Conservation (phyloP, 1,284 basidiomycete genomes). For the Cryptococcus sp. region DNA sequence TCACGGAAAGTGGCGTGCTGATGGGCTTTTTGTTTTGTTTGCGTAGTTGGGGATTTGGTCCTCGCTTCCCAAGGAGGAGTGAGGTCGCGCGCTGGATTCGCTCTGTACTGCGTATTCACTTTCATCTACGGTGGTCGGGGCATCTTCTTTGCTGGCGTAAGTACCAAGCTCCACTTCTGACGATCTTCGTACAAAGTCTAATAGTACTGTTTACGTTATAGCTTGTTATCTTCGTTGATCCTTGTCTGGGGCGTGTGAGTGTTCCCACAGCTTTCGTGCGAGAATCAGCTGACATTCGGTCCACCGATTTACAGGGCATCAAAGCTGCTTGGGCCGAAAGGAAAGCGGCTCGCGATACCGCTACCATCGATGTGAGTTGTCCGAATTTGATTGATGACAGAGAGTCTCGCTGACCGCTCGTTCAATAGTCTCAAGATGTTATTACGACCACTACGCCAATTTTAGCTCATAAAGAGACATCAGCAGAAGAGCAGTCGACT, state of each 20-base stretch:
- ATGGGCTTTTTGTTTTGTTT: not conserved
- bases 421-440: too few relatives aligned
- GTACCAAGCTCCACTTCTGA: constrained; percentile 1
- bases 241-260: constrained; percentile 17
- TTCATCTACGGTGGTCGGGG: constrained; percentile 32
- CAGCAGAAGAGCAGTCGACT: not conserved
- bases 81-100: constrained; percentile 10
- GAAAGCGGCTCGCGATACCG: not conserved
- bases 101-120: constrained; percentile 27
- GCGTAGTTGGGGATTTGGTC: constrained; percentile 22
- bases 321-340: constrained; percentile 9
- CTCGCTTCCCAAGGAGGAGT: constrained; percentile 21
- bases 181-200: not conserved
- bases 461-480: not conserved
- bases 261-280: not conserved
- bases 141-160: constrained; percentile 25
- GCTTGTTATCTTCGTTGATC: constrained; percentile 26
- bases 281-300: not conserved
- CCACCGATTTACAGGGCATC: constrained; percentile 2
- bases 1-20: not conserved
- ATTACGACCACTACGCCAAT: too few relatives aligned
- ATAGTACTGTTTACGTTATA: not conserved
- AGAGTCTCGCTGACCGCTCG: too few relatives aligned
- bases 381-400: too few relatives aligned
- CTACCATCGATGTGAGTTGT: not conserved